Evolutionary conservation across 108 stramenopile genomes (phyloP), one percentile per base, ranked within the genome.

Genomic region (Fragilariopsis cylindrus): DNA sequence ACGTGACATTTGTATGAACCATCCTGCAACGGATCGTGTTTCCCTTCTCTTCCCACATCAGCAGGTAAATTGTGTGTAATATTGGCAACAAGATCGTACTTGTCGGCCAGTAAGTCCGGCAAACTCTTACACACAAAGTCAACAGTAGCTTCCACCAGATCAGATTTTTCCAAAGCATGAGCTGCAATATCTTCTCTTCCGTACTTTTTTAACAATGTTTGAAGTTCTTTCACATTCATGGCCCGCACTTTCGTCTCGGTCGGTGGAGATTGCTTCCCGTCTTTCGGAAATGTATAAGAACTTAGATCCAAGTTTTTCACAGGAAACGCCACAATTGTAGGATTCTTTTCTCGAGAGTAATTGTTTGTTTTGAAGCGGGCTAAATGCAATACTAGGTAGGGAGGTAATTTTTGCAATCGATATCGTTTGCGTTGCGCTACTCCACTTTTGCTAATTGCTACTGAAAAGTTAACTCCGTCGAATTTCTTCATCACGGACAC

Each of bases 241-340:
- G 42, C 19, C 60, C 73, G 76, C 7, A 97, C 77, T 65, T 96
- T 88, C 30, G 83, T 89, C 58, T 88, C 88, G 13, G 88, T 90
- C 1, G 91, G 88, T 30, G 69, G 69, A 44, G 49, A 55, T 18
- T 57, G 30, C 40, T 55, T 66, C 19, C 55, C 75, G 13, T 72
- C 68, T 50, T 81, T 69, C 7, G 71, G 72, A 76, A 88, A 86
- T 7, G 93, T 88, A 69, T 94, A 96, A 39, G 80, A 76, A 48
- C 83, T 80, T 43, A 99, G 78, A 81, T 98, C 98, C 39, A 99
- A 82, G 72, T 98, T 97, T 80, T 97, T 97, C 48, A 99, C 96
- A 12, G 98, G 98, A 72, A 99, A 97, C 58, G 93, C 90, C 43
- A 99, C 98, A 79, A 99, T 98, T 18, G 98, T 98, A 16, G 97